Evolutionary conservation across 108 stramenopile genomes (phyloP), one percentile per base, ranked within the genome.

Genomic region (Skeletonema potamos): DNA sequence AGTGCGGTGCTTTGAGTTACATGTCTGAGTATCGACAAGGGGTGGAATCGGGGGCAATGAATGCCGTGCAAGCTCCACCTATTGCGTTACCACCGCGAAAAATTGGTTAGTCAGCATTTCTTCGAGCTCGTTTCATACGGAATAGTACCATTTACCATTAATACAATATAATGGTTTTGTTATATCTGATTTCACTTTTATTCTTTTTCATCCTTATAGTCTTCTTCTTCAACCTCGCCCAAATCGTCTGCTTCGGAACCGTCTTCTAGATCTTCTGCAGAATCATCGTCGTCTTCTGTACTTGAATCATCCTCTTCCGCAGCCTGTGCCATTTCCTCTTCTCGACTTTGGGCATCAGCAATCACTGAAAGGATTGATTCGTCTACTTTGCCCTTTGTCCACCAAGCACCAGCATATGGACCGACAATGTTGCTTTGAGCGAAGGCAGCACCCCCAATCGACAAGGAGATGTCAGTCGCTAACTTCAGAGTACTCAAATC

Each of bases 1-100:
- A 92, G 63, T 95, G 94, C 70, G 94, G 94, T 11, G 94, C 94
- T 2, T 65, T 95, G 63, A 73, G 77, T 56, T 95, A 89, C 75
- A 95, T 95, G 94, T 66, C 66, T 33, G 93, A 94, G 10, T 94
- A 95, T 46, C 74, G 85, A 57, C 70, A 81, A 51, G 88, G 84
- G 17, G 43, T 84, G 11, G 59, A 77, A 64, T 77, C 76, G 27
- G 93, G 90, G 22, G 86, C 61, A 32, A 48, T 58, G 37, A 62
- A 75, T n/a, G n/a, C n/a, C 43, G 82, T 91, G 0, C 70, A 70
- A 30, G 85, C 86, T 24, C 93, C 93, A 5, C 93, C 93, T 6
- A 95, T 95, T 55, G 89, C 93, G 13, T 58, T 95, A 56, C 93
- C 93, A 27, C 93, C 93, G 8, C 70, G 81, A 27, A 89, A 88